Evolutionary conservation across 2,329 filamentous ascomycete species (phyloP).

Genomic region (Neurospora sp.): DNA sequence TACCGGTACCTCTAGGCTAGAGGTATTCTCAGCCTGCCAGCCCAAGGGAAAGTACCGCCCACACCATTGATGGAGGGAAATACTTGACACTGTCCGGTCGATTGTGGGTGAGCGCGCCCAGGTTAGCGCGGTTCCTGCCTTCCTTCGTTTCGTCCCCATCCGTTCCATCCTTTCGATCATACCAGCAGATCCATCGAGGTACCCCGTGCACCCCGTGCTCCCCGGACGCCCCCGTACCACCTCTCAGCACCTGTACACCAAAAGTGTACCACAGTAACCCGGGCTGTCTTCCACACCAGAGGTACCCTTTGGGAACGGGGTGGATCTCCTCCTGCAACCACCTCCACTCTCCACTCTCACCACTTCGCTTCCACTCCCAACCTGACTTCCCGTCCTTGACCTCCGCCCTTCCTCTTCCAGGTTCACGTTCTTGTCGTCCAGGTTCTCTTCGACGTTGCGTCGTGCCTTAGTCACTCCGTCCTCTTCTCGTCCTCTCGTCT

Average conservation of each 20-base stretch:
- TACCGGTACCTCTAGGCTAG: not conserved
- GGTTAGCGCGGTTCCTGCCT: not conserved
- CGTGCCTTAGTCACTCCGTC: not conserved
- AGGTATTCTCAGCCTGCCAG: not conserved
- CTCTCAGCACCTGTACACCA: not conserved
- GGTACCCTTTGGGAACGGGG: not conserved
- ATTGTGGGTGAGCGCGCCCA: not conserved
- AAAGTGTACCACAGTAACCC: not conserved
- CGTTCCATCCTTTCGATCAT: not conserved
- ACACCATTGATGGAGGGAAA: not conserved
- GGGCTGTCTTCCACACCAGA: not conserved
- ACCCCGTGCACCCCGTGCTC: not conserved
- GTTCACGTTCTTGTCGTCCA: not conserved
- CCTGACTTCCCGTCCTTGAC: not conserved
- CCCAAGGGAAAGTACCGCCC: not conserved
- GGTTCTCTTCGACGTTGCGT: not conserved
- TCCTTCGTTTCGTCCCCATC: not conserved
- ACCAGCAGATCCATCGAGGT: not conserved
- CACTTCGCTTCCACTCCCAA: not conserved
- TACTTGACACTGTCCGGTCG: not conserved
- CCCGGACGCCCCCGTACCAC: not conserved
- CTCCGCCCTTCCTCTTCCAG: not conserved
- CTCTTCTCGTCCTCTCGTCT: not conserved
- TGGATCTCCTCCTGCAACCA: not conserved
- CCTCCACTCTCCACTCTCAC: not conserved